A percentile compares a stretch with the other conserved stretches of the same genome.
phyloP scores from a whole-genome alignment of 2,329 filamentous ascomycete genomes.

The Helotiales sp. region DNA sequence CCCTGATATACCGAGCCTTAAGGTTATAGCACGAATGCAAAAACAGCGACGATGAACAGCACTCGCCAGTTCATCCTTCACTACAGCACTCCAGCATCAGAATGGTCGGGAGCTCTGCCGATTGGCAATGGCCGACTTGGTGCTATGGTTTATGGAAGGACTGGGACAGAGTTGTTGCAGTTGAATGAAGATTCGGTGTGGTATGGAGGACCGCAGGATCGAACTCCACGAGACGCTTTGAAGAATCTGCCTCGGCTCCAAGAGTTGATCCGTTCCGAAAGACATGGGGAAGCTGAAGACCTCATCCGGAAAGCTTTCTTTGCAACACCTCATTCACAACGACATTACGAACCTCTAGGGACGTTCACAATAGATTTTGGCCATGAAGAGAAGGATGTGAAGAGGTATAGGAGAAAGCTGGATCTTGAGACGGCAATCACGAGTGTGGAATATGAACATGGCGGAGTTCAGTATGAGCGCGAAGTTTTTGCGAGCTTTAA shows the following conservation, averaged over 20 bases:
- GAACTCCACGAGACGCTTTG: slow-evolving; percentile 41
- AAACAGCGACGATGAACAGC: background rate
- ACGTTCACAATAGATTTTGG: slow-evolving; percentile 42
- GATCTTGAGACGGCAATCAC: slow-evolving; percentile 38
- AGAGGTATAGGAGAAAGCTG: slow-evolving; percentile 38
- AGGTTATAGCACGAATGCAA: background rate
- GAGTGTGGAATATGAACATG: slow-evolving; percentile 38
- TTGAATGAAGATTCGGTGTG: slow-evolving; percentile 50
- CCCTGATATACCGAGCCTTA: background rate
- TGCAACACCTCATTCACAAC: slow-evolving; percentile 45
- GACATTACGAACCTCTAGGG: slow-evolving; percentile 47
- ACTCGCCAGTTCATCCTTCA: slow-evolving; percentile 18
- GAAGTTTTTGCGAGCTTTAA: slow-evolving; percentile 41
- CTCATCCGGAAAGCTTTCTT: slow-evolving; percentile 44
- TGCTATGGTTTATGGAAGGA: slow-evolving; percentile 46
- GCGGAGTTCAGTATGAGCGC: slow-evolving; percentile 34
- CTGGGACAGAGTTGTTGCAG: slow-evolving; percentile 43
- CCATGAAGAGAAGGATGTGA: slow-evolving; percentile 33
- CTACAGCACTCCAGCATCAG: slow-evolving; percentile 33
- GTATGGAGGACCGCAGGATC: slow-evolving; percentile 46
- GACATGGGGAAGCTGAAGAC: slow-evolving; percentile 43
- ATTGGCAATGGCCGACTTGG: slow-evolving; percentile 48
- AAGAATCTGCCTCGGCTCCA: slow-evolving; percentile 40
- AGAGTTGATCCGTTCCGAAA: slow-evolving; percentile 41
- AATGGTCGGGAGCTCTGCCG: slow-evolving; percentile 42